phyloP scores from a whole-genome alignment of 2,329 filamentous ascomycete species.

The Diaporthe destruens region DNA sequence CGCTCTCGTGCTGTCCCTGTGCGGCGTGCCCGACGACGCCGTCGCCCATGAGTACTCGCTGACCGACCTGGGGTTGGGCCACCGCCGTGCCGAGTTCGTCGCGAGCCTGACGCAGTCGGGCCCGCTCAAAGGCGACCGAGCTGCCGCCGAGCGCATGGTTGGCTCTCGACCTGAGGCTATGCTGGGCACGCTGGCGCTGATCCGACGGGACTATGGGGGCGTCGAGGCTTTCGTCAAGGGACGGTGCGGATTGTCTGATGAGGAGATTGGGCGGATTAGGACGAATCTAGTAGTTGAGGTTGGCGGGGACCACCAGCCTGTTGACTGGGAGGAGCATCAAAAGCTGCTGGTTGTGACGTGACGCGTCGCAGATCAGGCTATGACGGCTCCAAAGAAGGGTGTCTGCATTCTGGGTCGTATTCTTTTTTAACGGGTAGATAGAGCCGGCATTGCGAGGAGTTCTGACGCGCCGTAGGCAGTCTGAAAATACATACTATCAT shows the following conservation, averaged over 20 bases:
- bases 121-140: constrained; percentile 60
- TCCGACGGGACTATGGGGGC: constrained; percentile 72
- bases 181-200: constrained; percentile 63
- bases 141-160: constrained; percentile 60
- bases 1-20: constrained; percentile 74
- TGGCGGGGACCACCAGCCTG: constrained; percentile 41
- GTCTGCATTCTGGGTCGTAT: neutral
- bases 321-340: constrained; percentile 49
- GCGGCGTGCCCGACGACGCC: constrained; percentile 68
- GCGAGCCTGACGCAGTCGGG: constrained; percentile 63
- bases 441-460: constrained; percentile 8
- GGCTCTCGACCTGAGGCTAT: constrained; percentile 61
- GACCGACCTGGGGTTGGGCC: constrained; percentile 71
- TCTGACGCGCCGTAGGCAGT: neutral
- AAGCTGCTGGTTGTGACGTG: constrained; percentile 42
- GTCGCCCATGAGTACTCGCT: constrained; percentile 78
- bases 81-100: constrained; percentile 65
- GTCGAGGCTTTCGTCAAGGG: constrained; percentile 72
- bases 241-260: constrained; percentile 68
- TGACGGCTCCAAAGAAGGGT: neutral
- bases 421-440: neutral
- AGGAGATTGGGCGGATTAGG: constrained; percentile 65
- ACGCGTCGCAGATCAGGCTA: constrained; percentile 35
- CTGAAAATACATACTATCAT: neutral
- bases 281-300: constrained; percentile 60